Evolutionary conservation across 345 rosid genomes (phyloP), one percentile per base, ranked within the genome.

Genomic region (Eucalyptus albens): DNA sequence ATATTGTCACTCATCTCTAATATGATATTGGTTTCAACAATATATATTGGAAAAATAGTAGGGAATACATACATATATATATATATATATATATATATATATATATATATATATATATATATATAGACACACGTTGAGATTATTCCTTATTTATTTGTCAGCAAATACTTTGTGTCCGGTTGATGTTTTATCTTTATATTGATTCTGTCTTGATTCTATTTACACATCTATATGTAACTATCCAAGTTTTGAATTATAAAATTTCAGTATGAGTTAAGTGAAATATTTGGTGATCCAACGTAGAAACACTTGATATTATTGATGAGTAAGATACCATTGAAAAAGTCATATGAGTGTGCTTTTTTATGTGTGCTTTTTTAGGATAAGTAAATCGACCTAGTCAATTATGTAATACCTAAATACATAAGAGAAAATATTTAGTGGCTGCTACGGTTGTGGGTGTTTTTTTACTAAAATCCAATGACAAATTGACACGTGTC

Each of bases 131-230:
- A 15, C 31, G 0, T 15, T 50, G 21, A 67, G 19, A 31, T n/a
- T 2, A 1, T 67, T 67, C 6, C 10, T 19, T 53, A 53, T 67
- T 67, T n/a, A 3, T n/a, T 65, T n/a, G 2, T 65, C 5, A 15
- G 10, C 37, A 65, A 65, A 65, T 8, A 15, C 4, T 0, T 16
- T 53, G 24, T 53, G 56, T 53, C 1, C 0, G 56, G 56, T n/a
- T n/a, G 77, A 31, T 67, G 40, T n/a, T 67, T n/a, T n/a, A n/a
- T 67, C 40, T 67, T 67, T 31, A 2, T n/a, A 15, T n/a, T 67
- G 6, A 16, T 31, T 1, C 1, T 7, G 0, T 15, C 21, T n/a
- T 11, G 0, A 65, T 29, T 62, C 9, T 62, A 14, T 3, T 62
- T 29, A 15, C 19, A n/a, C 21, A n/a, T 65, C 6, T 65, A n/a